These are phyloP conservation scores for Botrytis elliptica DNA, from an alignment of 2,329 filamentous ascomycete genomes.

Conservation along the genomic window DNA sequence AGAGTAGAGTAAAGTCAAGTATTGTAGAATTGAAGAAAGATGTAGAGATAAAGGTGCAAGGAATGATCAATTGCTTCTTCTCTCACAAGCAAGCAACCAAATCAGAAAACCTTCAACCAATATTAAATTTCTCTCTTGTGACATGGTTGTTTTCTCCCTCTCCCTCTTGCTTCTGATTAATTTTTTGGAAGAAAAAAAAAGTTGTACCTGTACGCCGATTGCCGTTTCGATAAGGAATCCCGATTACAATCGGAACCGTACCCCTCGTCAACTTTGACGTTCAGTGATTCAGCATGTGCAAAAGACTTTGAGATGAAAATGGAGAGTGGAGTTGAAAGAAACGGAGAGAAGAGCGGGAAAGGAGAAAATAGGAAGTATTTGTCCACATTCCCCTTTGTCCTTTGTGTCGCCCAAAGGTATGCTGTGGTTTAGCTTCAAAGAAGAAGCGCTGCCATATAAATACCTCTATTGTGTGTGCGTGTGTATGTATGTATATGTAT, in stretches of 20 bases:
- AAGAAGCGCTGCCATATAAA: background rate
- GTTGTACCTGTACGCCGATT: constrained; percentile 28
- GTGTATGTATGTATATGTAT: no score
- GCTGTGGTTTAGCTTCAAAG: background rate
- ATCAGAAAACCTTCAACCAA: background rate
- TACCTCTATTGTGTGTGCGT: background rate
- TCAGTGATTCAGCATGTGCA: constrained; percentile 20
- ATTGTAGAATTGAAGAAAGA: background rate
- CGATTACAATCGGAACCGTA: constrained; percentile 30
- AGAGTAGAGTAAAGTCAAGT: background rate
- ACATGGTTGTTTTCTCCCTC: constrained; percentile 10
- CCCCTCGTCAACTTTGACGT: constrained; percentile 36
- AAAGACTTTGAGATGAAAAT: constrained; percentile 17
- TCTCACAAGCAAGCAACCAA: background rate
- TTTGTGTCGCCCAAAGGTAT: background rate
- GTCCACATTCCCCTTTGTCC: constrained; percentile 1
- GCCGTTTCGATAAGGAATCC: constrained; percentile 34
- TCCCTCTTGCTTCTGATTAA: constrained; percentile 20
- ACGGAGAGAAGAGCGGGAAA: background rate
- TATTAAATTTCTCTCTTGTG: constrained; percentile 4
- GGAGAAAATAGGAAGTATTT: background rate
- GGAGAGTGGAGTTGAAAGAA: constrained; percentile 11
- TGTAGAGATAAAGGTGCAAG: background rate
- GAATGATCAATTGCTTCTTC: background rate
- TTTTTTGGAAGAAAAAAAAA: constrained; percentile 3